Percentiles rank a stretch among this genome's conserved stretches.
These are phyloP conservation scores for Blakeslea trispora DNA, from an alignment of 371 early-diverging fungal genomes.

Conservation along the genomic window DNA sequence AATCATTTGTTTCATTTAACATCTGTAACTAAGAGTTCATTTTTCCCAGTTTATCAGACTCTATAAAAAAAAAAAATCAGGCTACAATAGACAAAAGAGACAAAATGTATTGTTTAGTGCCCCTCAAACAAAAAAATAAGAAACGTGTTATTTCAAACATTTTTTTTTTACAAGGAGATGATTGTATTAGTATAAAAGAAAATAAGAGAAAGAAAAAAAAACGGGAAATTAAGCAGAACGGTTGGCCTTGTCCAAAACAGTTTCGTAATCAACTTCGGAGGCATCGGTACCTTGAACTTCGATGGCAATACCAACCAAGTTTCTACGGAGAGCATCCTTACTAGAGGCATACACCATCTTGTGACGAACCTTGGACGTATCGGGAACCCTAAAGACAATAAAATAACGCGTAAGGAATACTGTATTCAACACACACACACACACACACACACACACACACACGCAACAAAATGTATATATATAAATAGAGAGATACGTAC, in stretches of 20 bases:
- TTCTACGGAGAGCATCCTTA: constrained; percentile 80
- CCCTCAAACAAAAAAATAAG: too few relatives aligned
- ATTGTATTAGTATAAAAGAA: constrained; percentile 6
- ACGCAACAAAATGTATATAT: not conserved
- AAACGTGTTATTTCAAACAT: too few relatives aligned
- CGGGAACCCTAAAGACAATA: constrained; percentile 74
- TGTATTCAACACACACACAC: not conserved
- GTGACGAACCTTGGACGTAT: constrained; percentile 70
- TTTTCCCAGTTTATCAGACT: constrained; percentile 3
- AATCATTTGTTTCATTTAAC: too few relatives aligned
- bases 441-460: not conserved
- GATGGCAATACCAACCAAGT: constrained; percentile 71
- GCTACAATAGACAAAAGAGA: too few relatives aligned
- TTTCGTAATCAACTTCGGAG: constrained; percentile 71
- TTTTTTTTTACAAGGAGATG: not conserved
- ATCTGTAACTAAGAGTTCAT: too few relatives aligned
- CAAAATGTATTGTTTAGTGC: too few relatives aligned
- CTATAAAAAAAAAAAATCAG: not conserved
- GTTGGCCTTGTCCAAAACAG: constrained; percentile 75
- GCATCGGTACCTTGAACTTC: constrained; percentile 88
- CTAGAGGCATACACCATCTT: constrained; percentile 95
- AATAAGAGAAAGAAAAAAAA: constrained; percentile 1
- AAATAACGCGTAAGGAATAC: not conserved
- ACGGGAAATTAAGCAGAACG: constrained; percentile 43
- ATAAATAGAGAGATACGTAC: too few relatives aligned